Conservation (phyloP, 352 stramenopile species). For the Globisporangium mamillatum region DNA sequence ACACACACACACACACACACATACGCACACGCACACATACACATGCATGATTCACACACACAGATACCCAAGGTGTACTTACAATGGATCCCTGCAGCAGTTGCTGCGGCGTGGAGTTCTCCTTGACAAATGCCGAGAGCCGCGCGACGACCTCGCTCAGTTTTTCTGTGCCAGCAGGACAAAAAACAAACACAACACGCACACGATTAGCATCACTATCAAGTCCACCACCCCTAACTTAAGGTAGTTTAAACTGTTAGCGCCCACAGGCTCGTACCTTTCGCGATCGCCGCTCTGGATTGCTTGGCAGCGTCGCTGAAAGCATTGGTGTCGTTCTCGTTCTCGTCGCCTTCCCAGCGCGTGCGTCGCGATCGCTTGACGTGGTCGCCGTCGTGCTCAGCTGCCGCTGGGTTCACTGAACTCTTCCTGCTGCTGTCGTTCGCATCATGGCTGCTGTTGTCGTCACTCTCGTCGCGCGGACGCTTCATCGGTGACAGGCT, state of each 20-base stretch:
- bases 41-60: conserved; percentile 1
- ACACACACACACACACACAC: background rate
- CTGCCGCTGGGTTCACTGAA: background rate
- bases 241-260: too few relatives aligned
- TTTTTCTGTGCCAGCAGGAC: background rate
- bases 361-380: conserved; percentile 17
- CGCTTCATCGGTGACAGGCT: conserved; percentile 17
- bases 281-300: conserved; percentile 5
- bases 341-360: conserved; percentile 17
- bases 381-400: background rate
- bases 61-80: background rate
- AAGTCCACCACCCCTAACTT: too few relatives aligned
- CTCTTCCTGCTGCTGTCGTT: background rate
- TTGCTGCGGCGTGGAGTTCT: conserved; percentile 48
- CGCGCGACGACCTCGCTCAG: conserved; percentile 64
- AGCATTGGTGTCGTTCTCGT: background rate
- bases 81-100: conserved; percentile 17
- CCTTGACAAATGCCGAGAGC: conserved; percentile 62
- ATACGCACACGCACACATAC: background rate
- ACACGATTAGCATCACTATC: background rate
- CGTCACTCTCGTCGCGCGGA: conserved; percentile 4
- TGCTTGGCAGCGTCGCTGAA: background rate
- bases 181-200: background rate
- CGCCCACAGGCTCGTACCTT: conserved; percentile 8
- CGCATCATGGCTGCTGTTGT: background rate